Conservation (phyloP, 2,329 filamentous ascomycete genomes). For the Parasarocladium wereldwijsianum region DNA sequence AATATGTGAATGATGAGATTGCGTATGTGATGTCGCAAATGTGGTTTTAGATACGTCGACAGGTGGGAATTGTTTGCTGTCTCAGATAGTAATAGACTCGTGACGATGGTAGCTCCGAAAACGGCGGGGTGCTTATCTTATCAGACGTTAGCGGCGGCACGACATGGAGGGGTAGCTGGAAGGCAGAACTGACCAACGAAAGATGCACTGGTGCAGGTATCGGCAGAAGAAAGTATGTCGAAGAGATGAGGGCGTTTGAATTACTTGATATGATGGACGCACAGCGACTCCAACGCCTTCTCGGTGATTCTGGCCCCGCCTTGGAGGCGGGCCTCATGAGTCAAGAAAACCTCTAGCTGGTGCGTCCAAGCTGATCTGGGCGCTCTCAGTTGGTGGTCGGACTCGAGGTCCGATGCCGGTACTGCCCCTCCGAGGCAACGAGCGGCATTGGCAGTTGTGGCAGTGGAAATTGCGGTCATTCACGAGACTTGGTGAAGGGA, state of each 20-base stretch:
- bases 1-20: not conserved
- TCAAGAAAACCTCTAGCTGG: conserved; percentile 2
- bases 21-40: not conserved
- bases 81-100: not conserved
- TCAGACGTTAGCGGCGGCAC: not conserved
- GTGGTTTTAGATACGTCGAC: not conserved
- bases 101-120: not conserved
- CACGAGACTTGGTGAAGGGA: too few relatives aligned
- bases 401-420: conserved; percentile 3
- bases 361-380: conserved; percentile 1
- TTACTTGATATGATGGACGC: too few relatives aligned
- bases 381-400: not conserved
- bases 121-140: too few relatives aligned
- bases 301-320: not conserved
- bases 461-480: too few relatives aligned
- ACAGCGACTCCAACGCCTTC: not conserved
- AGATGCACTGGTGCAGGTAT: not conserved
- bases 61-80: not conserved
- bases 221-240: too few relatives aligned
- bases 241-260: too few relatives aligned
- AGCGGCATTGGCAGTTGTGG: too few relatives aligned
- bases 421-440: conserved; percentile 3
- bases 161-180: not conserved
- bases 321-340: conserved; percentile 2
- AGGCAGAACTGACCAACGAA: not conserved